Percentiles rank a stretch among this genome's conserved stretches.
Evolutionary conservation across 495 filamentous ascomycete genomes (phyloP).

Genomic region (Choiromyces venosus): DNA sequence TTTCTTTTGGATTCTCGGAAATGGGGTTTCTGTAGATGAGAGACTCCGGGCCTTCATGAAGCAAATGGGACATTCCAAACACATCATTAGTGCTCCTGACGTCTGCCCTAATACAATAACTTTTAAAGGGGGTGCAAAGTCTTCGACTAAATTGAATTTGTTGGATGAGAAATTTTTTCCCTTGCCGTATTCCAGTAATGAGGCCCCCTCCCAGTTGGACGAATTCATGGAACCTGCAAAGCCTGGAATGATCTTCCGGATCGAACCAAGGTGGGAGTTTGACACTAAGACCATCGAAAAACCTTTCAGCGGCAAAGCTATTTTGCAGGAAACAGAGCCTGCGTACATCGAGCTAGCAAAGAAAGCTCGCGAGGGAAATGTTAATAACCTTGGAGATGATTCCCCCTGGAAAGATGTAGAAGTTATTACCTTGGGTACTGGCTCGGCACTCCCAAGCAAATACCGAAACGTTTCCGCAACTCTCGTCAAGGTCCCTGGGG

Average conservation of each 20-base stretch:
- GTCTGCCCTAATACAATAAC: conserved; percentile 66
- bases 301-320: conserved; percentile 50
- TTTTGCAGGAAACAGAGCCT: conserved; percentile 45
- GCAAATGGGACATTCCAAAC: conserved; percentile 55
- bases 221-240: conserved; percentile 31
- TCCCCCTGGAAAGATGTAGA: conserved; percentile 69
- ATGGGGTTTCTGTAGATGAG: conserved; percentile 57
- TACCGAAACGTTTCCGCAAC: conserved; percentile 89
- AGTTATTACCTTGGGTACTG: conserved; percentile 81
- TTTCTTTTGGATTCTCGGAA: conserved; percentile 76
- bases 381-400: conserved; percentile 45
- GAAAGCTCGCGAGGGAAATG: conserved; percentile 47
- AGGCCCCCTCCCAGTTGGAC: conserved; percentile 25
- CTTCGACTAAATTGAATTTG: conserved; percentile 60
- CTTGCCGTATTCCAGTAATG: conserved; percentile 44
- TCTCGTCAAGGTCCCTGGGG: conserved; percentile 72
- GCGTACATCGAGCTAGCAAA: conserved; percentile 48
- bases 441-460: conserved; percentile 79
- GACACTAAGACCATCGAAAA: conserved; percentile 49
- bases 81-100: conserved; percentile 68
- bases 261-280: conserved; percentile 60
- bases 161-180: conserved; percentile 66
- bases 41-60: conserved; percentile 64
- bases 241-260: conserved; percentile 50
- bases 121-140: conserved; percentile 57